Evolutionary conservation across 345 rosid genomes (phyloP).

Genomic region (Euclidium syriacum): DNA sequence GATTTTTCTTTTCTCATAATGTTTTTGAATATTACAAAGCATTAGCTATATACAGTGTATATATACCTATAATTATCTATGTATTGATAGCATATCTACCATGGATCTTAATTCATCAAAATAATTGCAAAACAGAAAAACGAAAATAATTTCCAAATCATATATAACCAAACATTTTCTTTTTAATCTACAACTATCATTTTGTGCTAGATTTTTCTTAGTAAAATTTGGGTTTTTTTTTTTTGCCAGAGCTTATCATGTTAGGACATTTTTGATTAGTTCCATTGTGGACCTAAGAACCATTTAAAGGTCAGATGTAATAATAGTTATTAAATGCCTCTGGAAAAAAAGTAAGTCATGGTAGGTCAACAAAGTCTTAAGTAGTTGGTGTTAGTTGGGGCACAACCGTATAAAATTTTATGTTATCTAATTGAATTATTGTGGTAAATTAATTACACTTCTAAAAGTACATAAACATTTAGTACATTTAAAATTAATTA

Average conservation of each 20-base stretch:
- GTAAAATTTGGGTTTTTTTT: not conserved
- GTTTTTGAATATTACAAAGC: too few species aligned
- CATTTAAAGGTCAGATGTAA: not conserved
- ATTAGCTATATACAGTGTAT: too few species aligned
- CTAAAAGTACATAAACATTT: not conserved
- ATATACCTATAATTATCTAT: not conserved
- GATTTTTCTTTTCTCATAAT: too few species aligned
- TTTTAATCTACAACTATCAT: not conserved
- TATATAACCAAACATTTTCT: too few species aligned
- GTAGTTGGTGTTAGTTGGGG: constrained; percentile 28
- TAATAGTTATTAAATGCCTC: constrained; percentile 13
- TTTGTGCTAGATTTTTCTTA: too few species aligned
- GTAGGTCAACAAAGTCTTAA: constrained; percentile 26
- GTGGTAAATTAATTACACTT: not conserved
- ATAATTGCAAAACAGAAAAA: too few species aligned
- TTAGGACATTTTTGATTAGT: not conserved
- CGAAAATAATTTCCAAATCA: too few species aligned
- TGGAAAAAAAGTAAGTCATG: constrained; percentile 6
- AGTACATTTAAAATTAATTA: not conserved
- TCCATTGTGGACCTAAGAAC: not conserved
- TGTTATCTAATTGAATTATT: not conserved
- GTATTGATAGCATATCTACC: not conserved
- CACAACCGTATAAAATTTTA: constrained; percentile 8
- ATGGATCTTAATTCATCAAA: not conserved
- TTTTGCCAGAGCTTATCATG: not conserved